These are phyloP conservation scores for Beverwykella pulmonaria DNA, from an alignment of 495 filamentous ascomycete genomes.

Conservation along the genomic window DNA sequence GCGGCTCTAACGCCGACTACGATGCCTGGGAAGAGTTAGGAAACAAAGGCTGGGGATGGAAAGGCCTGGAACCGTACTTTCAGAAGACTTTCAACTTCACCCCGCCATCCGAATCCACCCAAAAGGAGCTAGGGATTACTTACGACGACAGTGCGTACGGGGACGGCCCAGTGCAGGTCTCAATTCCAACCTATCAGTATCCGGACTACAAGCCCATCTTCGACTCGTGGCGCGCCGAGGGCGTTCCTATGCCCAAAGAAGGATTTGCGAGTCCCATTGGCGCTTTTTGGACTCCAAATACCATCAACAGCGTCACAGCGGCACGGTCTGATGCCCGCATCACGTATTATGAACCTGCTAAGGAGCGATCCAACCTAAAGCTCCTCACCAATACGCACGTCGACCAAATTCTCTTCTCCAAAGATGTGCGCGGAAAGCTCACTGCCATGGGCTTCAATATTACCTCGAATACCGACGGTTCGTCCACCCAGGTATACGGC, in stretches of 20 bases:
- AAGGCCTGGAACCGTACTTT: conserved; percentile 33
- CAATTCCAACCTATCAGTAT: conserved; percentile 50
- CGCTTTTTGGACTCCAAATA: conserved; percentile 20
- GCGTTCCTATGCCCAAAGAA: conserved; percentile 7
- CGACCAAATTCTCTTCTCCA: conserved; percentile 27
- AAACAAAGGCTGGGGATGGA: conserved; percentile 43
- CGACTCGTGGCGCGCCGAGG: conserved; percentile 14
- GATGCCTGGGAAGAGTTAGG: conserved; percentile 37
- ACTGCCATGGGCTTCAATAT: conserved; percentile 44
- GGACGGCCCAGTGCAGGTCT: conserved; percentile 48
- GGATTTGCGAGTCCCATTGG: conserved; percentile 5
- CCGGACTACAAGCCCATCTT: conserved; percentile 44
- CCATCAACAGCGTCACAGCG: conserved; percentile 6
- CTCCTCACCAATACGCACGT: conserved; percentile 17
- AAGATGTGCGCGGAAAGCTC: background rate
- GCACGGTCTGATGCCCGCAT: conserved; percentile 13
- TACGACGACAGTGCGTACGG: conserved; percentile 49
- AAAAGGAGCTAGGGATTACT: conserved; percentile 37
- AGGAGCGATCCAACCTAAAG: conserved; percentile 19
- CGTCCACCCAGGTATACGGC: conserved; percentile 46
- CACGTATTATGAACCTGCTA: conserved; percentile 19
- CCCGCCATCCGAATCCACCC: conserved; percentile 2
- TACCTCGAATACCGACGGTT: conserved; percentile 29
- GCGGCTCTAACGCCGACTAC: conserved; percentile 37
- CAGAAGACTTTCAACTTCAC: conserved; percentile 16